phyloP scores from a whole-genome alignment of 345 rosid species.

The Brassica nigra region DNA sequence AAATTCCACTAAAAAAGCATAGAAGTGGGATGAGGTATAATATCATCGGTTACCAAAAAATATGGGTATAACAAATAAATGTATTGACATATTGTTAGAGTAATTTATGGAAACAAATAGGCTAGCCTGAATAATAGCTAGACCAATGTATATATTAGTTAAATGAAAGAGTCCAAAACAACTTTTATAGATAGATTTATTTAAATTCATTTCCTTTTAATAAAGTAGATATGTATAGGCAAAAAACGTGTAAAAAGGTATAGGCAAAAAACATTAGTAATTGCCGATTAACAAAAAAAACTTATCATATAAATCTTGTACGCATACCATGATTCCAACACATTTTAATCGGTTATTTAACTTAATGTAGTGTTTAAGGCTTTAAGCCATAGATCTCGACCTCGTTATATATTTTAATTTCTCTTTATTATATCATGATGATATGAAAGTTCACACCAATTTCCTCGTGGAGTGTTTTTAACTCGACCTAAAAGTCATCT shows the following conservation, averaged over 20 bases:
- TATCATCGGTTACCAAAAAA: no score
- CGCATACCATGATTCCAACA: neutral
- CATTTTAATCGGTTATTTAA: neutral
- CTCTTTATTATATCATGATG: neutral
- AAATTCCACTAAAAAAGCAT: no score
- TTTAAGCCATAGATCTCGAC: neutral
- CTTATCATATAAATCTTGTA: neutral
- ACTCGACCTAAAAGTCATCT: neutral
- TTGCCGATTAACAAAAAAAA: neutral
- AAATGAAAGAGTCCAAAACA: no score
- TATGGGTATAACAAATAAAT: no score
- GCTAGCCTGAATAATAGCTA: no score
- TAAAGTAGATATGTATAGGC: no score
- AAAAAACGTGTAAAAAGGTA: neutral
- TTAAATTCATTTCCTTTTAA: no score
- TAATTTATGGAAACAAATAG: no score
- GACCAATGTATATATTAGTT: no score
- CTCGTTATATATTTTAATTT: neutral
- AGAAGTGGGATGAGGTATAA: no score
- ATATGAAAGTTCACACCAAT: neutral
- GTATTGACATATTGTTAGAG: no score
- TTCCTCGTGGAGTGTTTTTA: neutral
- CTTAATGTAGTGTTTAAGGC: neutral
- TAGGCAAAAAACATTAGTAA: neutral
- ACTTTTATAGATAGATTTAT: no score